phyloP scores from a whole-genome alignment of 306 rosid species.

The Cucurbita ficifolia region DNA sequence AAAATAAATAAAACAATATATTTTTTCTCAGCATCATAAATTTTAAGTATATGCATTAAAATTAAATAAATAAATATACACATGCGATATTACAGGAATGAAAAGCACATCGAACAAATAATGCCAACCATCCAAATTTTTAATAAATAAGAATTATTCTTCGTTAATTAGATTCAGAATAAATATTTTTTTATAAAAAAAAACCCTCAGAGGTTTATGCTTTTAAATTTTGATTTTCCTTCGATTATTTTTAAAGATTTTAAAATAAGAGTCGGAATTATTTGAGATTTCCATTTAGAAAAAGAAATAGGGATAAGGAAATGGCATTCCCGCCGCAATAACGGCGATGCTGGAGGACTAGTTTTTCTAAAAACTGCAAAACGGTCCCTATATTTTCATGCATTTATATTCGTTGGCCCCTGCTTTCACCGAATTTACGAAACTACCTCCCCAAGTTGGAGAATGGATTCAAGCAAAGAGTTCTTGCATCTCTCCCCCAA shows the following conservation, averaged over 20 bases:
- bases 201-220: neutral
- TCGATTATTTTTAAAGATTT: no score
- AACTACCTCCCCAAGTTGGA: constrained; percentile 28
- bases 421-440: constrained; percentile 18
- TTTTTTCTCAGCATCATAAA: neutral
- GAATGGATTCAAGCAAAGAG: neutral
- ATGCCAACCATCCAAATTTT: constrained; percentile 16
- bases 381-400: constrained; percentile 9
- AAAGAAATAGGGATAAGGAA: neutral
- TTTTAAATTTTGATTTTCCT: neutral
- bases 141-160: neutral
- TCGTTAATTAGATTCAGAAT: neutral
- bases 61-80: neutral
- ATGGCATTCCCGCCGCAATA: constrained; percentile 55
- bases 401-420: constrained; percentile 4
- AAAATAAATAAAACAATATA: neutral
- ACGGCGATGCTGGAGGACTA: constrained; percentile 34
- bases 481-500: neutral
- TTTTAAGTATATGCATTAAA: neutral
- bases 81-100: neutral
- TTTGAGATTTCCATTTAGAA: neutral
- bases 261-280: no score
- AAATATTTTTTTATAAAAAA: neutral
- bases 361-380: constrained; percentile 5
- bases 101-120: constrained; percentile 1